phyloP scores from a whole-genome alignment of 2,329 filamentous ascomycete genomes.

The Colletotrichum sp. region DNA sequence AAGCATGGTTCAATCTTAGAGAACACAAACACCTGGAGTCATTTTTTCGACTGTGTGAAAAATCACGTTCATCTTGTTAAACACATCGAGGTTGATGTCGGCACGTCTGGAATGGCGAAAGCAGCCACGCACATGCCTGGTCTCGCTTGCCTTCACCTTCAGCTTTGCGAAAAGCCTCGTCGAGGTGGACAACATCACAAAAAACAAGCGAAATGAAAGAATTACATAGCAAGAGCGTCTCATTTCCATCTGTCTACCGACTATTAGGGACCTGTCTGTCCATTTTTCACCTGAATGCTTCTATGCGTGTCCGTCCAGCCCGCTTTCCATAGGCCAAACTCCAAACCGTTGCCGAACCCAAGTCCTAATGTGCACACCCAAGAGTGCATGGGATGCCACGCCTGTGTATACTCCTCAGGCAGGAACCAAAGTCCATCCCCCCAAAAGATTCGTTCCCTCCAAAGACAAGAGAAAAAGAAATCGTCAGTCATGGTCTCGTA shows the following conservation, averaged over 20 bases:
- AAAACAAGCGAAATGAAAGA: not conserved
- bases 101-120: not conserved
- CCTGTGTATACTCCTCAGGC: not conserved
- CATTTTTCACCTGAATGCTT: not conserved
- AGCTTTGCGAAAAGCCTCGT: not conserved
- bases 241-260: not conserved
- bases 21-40: not conserved
- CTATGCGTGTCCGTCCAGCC: not conserved
- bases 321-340: not conserved
- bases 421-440: not conserved
- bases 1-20: not conserved
- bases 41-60: not conserved
- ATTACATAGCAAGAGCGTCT: not conserved
- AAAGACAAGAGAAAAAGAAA: not conserved
- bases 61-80: not conserved
- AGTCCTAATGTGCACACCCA: not conserved
- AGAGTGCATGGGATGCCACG: not conserved
- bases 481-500: not conserved
- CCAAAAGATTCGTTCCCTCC: not conserved
- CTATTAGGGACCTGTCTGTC: not conserved
- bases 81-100: not conserved
- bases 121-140: not conserved
- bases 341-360: not conserved
- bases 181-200: not conserved
- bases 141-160: not conserved